Evolutionary conservation across 495 filamentous ascomycete species (phyloP), one percentile per base, ranked within the genome.

Genomic region (Zalerion maritima): DNA sequence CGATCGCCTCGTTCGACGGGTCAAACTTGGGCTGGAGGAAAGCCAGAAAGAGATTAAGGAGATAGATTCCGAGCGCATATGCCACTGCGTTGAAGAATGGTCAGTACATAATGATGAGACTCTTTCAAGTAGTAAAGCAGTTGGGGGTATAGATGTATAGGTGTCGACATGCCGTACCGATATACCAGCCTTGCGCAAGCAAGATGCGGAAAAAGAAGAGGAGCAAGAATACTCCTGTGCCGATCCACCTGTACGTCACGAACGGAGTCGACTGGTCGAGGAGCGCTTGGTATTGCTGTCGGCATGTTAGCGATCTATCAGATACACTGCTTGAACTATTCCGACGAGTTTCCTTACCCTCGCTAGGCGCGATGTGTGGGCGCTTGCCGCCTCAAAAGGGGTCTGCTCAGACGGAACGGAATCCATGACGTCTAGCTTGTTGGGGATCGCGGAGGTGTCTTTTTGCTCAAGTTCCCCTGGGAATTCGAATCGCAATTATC

Each of bases 21-120:
- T 97, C 89, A 69, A 97, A 94, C 66, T 97, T 97, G 36, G 89
- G 89, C 44, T 85, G 81, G 11, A 97, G 69, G 68, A 97, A 97
- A 38, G 91, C 91, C 51, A 97, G 83, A 74, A 97, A 97, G 32
- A 96, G 75, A 62, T 97, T 97, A 32, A 97, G 77, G 25, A 97
- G 83, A 65, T 96, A 97, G 67, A 97, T 97, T 36, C 89, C 89
- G 31, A 97, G 75, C 15, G 89, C 87, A 60, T 97, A 97, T 41
- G 83, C 84, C 38, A 97, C 89, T 96, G 45, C 28, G 12, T 1
- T 26, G 12, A 7, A 9, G 8, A 3, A 21, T 21, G 1, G 38
- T 55, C 31, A 51, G 41, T 13, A 14, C 26, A 6, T 4, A 21
- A 6, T 32, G 24, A 14, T 23, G 2, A 31, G 5, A n/a, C n/a